These are phyloP conservation scores for Candida frijolesensis DNA, from an alignment of 1,139 yeast species.

Conservation along the genomic window DNA sequence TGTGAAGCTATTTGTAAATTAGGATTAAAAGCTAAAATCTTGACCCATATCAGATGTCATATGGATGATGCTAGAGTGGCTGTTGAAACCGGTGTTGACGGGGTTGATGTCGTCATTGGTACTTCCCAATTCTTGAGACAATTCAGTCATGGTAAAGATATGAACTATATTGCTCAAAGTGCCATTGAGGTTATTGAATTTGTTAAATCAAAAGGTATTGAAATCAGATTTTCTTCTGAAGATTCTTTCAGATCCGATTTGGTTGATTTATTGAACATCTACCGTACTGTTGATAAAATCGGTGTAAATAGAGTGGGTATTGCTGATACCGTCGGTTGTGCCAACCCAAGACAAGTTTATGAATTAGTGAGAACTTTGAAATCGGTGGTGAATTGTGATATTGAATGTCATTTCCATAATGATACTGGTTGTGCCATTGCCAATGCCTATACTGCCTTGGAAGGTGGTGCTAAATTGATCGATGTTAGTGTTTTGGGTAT, in stretches of 20 bases:
- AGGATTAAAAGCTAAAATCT: constrained; percentile 92
- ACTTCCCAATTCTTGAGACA: constrained; percentile 94
- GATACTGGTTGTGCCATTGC: constrained; percentile 99
- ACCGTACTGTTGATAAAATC: constrained; percentile 94
- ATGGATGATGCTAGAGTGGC: constrained; percentile 99
- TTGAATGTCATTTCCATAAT: constrained; percentile 98
- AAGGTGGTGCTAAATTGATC: constrained; percentile 94
- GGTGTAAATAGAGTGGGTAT: constrained; percentile 99
- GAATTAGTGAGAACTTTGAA: constrained; percentile 92
- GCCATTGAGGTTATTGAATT: constrained; percentile 97
- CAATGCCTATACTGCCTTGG: constrained; percentile 96
- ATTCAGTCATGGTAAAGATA: constrained; percentile 97
- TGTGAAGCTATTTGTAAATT: constrained; percentile 98
- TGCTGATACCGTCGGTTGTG: constrained; percentile 99
- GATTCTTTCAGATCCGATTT: constrained; percentile 97
- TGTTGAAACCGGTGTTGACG: constrained; percentile 97
- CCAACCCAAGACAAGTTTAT: constrained; percentile 98
- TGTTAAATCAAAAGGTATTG: constrained; percentile 96
- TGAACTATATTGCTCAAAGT: constrained; percentile 95
- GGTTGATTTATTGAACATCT: constrained; percentile 91
- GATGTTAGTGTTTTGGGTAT: constrained; percentile 97
- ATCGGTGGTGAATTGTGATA: constrained; percentile 93
- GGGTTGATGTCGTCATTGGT: constrained; percentile 98
- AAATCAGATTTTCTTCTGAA: constrained; percentile 94
- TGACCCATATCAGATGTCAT: constrained; percentile 93